phyloP scores from a whole-genome alignment of 768 basidiomycete genomes.

The Strobilomyces confusus region DNA sequence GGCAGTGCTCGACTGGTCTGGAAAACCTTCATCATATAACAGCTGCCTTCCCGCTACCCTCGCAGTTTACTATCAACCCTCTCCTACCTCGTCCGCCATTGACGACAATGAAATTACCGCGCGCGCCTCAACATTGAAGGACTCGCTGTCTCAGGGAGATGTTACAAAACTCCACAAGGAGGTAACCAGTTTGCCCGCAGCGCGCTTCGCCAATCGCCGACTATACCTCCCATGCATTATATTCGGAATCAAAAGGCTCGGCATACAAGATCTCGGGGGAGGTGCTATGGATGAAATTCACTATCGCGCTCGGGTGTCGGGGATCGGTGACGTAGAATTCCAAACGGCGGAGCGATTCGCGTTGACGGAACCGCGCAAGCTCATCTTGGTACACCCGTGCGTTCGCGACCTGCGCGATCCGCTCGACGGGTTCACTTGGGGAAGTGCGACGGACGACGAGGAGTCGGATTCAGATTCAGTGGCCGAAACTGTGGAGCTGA shows the following conservation, averaged over 20 bases:
- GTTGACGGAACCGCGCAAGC: no score
- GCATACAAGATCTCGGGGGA: background rate
- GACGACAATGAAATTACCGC: background rate
- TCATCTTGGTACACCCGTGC: no score
- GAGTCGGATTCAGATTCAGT: background rate
- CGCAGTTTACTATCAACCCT: background rate
- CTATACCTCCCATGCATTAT: background rate
- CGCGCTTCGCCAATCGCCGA: background rate
- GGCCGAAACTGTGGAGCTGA: background rate
- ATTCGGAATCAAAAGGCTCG: background rate
- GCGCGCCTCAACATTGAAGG: background rate
- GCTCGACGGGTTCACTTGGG: background rate
- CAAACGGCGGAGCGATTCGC: background rate
- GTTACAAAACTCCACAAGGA: background rate
- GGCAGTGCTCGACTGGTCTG: background rate
- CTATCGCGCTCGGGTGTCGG: no score
- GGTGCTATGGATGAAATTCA: background rate
- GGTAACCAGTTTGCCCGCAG: background rate
- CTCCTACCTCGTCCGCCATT: background rate
- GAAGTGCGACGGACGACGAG: background rate
- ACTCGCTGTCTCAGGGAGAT: background rate
- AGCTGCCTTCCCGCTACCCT: slow-evolving; percentile 4
- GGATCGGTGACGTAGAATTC: no score
- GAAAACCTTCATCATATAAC: background rate
- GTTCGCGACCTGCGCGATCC: background rate